Evolutionary conservation across 306 rosid species (phyloP).

Genomic region (Sicyos edulis): DNA sequence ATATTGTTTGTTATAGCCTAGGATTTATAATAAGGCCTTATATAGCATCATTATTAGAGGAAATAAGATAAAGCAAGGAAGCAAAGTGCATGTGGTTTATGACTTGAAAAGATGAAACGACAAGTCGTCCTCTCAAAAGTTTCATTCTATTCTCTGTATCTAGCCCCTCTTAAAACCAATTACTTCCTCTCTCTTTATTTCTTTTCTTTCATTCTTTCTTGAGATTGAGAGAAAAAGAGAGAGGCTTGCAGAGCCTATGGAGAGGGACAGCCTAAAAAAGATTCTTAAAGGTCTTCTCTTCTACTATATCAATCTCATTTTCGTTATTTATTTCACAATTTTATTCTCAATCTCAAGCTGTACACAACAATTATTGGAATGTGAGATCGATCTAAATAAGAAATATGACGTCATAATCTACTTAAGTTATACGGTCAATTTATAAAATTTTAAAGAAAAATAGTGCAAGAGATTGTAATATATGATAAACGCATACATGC

Average conservation of each 20-base stretch:
- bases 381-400: not conserved
- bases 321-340: too few species aligned
- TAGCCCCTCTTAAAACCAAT: not conserved
- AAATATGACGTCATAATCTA: not conserved
- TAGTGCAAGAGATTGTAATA: not conserved
- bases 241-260: not conserved
- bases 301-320: too few species aligned
- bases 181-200: not conserved
- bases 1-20: too few species aligned
- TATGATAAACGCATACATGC: not conserved
- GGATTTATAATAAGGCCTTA: not conserved
- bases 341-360: not conserved
- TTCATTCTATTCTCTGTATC: constrained; percentile 18
- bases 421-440: not conserved
- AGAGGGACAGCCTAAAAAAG: not conserved
- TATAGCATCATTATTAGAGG: not conserved
- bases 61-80: constrained; percentile 7
- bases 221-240: not conserved
- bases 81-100: constrained; percentile 17
- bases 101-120: constrained; percentile 14
- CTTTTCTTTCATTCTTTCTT: constrained; percentile 16
- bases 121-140: constrained; percentile 15
- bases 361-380: not conserved
- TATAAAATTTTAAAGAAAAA: not conserved
- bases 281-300: not conserved